These are phyloP conservation scores for Pleurotus tuoliensis DNA, from an alignment of 768 basidiomycete genomes.

Conservation along the genomic window DNA sequence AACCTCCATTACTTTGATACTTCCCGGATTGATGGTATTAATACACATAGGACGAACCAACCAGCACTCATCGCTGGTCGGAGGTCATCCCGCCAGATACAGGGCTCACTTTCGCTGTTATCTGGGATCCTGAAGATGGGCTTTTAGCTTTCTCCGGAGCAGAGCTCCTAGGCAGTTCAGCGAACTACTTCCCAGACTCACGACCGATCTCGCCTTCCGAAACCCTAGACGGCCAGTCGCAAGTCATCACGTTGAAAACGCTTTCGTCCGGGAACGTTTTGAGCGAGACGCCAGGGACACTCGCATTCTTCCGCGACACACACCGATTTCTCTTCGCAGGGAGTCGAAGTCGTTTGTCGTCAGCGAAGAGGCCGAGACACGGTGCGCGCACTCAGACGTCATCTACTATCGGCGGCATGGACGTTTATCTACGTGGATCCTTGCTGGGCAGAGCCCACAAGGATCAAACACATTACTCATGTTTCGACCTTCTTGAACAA, in stretches of 20 bases:
- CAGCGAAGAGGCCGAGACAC: slow-evolving; percentile 3
- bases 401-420: slow-evolving; percentile 32
- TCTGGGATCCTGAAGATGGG: slow-evolving; percentile 57
- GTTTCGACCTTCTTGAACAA: slow-evolving; percentile 20
- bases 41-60: too few relatives aligned
- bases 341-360: background rate
- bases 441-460: slow-evolving; percentile 21
- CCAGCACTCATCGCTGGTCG: slow-evolving; percentile 42
- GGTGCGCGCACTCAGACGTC: slow-evolving; percentile 27
- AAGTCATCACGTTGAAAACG: slow-evolving; percentile 19
- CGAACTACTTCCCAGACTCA: slow-evolving; percentile 7
- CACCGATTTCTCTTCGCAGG: slow-evolving; percentile 10
- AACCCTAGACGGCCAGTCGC: slow-evolving; percentile 22
- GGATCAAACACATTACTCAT: slow-evolving; percentile 20
- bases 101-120: slow-evolving; percentile 54
- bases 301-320: slow-evolving; percentile 25
- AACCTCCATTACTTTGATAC: too few relatives aligned
- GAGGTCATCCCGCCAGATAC: slow-evolving; percentile 52
- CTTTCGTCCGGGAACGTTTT: slow-evolving; percentile 13
- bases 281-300: slow-evolving; percentile 14
- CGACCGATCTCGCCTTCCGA: slow-evolving; percentile 20
- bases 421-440: slow-evolving; percentile 31
- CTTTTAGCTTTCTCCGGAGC: slow-evolving; percentile 55
- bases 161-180: slow-evolving; percentile 31
- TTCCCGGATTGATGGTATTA: too few relatives aligned